A percentile compares a stretch with the other conserved stretches of the same genome.
Evolutionary conservation across 2,329 filamentous ascomycete species (phyloP).

Genomic region (Xylariaceae sp.): DNA sequence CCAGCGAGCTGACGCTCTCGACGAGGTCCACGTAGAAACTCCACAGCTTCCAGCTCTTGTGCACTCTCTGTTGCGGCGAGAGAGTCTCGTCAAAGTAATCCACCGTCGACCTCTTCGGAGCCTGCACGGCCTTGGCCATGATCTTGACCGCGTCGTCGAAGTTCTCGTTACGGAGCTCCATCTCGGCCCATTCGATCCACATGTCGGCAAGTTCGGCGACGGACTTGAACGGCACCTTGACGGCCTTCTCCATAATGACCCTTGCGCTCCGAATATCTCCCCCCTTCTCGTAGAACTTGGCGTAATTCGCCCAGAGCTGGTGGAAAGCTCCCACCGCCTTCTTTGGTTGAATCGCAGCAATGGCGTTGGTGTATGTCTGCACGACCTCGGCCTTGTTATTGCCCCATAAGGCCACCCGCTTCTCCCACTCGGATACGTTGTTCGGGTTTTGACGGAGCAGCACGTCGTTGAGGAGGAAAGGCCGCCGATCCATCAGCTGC

Average conservation of each 20-base stretch:
- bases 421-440: slow-evolving; percentile 95
- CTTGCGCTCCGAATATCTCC: slow-evolving; percentile 80
- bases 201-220: slow-evolving; percentile 96
- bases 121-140: slow-evolving; percentile 95
- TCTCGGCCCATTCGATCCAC: slow-evolving; percentile 99
- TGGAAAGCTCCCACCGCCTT: slow-evolving; percentile 91
- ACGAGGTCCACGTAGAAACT: slow-evolving; percentile 98
- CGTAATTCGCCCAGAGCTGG: slow-evolving; percentile 93
- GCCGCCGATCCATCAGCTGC: slow-evolving; percentile 92
- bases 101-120: slow-evolving; percentile 96
- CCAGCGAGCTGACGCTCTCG: slow-evolving; percentile 84
- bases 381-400: slow-evolving; percentile 88
- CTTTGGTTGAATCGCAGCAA: slow-evolving; percentile 87
- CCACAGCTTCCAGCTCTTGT: slow-evolving; percentile 99
- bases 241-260: slow-evolving; percentile 94
- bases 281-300: slow-evolving; percentile 90
- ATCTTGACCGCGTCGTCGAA: slow-evolving; percentile 92
- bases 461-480: slow-evolving; percentile 95
- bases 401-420: slow-evolving; percentile 91
- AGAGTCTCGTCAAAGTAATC: slow-evolving; percentile 97
- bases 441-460: slow-evolving; percentile 92
- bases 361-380: slow-evolving; percentile 90
- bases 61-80: slow-evolving; percentile 89
- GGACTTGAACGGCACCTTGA: slow-evolving; percentile 96
- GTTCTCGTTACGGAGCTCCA: slow-evolving; percentile 93